Percentiles rank a stretch among this genome's conserved stretches.
Conservation (phyloP, 345 rosid species). For the Arabis hirsuta region DNA sequence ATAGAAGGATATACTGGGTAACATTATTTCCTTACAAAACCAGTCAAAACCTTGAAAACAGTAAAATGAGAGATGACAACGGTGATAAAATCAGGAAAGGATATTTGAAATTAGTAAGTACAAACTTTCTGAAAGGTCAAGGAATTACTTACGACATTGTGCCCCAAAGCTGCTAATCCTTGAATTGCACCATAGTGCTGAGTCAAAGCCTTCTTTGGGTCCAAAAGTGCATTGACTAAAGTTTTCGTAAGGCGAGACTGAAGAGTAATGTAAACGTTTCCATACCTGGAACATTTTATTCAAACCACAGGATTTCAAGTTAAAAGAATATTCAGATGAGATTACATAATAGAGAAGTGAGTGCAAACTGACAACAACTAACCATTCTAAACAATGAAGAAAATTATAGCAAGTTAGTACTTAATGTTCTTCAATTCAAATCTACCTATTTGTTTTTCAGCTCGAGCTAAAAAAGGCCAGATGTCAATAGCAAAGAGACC, state of each 20-base stretch:
- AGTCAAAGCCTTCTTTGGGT: conserved; percentile 81
- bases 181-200: conserved; percentile 98
- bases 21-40: not conserved
- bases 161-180: conserved; percentile 91
- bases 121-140: conserved; percentile 13
- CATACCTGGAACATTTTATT: conserved; percentile 62
- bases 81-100: not conserved
- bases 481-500: conserved; percentile 19
- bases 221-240: conserved; percentile 82
- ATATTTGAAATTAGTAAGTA: conserved; percentile 5
- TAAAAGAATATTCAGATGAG: not conserved
- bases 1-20: conserved; percentile 16
- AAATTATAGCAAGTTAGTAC: conserved; percentile 2
- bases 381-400: conserved; percentile 12
- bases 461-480: not conserved
- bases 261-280: conserved; percentile 73
- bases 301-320: conserved; percentile 27
- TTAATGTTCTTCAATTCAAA: conserved; percentile 10
- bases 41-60: conserved; percentile 8
- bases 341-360: not conserved
- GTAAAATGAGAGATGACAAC: conserved; percentile 3
- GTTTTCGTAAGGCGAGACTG: conserved; percentile 94
- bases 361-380: conserved; percentile 17
- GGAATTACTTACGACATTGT: conserved; percentile 77
- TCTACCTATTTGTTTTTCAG: not conserved